Conservation (phyloP, 2,329 filamentous ascomycete genomes). For the Cladosporium velox region DNA sequence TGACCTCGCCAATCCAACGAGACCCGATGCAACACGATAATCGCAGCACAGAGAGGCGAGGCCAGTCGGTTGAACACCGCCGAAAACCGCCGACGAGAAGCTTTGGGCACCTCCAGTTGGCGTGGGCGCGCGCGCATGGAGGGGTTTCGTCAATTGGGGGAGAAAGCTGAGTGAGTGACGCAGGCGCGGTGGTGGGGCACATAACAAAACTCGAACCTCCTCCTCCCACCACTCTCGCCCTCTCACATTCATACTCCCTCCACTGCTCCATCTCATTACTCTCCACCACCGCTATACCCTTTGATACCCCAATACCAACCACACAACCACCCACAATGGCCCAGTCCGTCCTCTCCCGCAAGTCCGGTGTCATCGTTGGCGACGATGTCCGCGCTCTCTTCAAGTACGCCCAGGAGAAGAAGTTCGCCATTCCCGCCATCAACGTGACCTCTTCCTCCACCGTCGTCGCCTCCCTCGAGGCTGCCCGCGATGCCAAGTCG, state of each 20-base stretch:
- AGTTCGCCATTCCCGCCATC: constrained; percentile 72
- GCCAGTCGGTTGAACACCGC: constrained; percentile 4
- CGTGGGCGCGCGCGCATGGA: background rate
- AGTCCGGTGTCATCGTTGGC: constrained; percentile 44
- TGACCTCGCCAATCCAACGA: background rate
- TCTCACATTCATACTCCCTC: background rate
- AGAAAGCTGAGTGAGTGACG: constrained; percentile 4
- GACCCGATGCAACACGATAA: constrained; percentile 9
- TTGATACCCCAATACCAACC: constrained; percentile 12
- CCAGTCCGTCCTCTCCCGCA: constrained; percentile 35
- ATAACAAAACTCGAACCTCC: constrained; percentile 20
- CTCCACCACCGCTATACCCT: background rate
- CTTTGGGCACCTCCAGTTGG: constrained; percentile 1
- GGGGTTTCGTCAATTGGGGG: constrained; percentile 4
- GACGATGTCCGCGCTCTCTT: constrained; percentile 62
- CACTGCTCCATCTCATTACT: background rate
- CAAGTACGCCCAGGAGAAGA: constrained; percentile 83
- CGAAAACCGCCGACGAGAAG: constrained; percentile 8
- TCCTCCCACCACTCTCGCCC: constrained; percentile 8
- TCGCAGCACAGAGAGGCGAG: background rate
- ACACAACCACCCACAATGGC: constrained; percentile 28
- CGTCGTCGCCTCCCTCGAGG: constrained; percentile 85
- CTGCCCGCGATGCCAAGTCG: constrained; percentile 85
- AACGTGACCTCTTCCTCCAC: constrained; percentile 95
- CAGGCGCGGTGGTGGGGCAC: constrained; percentile 14